Base-by-base conservation (phyloP, 1,284 basidiomycete species). In the Takashimella koratensis region DNA sequence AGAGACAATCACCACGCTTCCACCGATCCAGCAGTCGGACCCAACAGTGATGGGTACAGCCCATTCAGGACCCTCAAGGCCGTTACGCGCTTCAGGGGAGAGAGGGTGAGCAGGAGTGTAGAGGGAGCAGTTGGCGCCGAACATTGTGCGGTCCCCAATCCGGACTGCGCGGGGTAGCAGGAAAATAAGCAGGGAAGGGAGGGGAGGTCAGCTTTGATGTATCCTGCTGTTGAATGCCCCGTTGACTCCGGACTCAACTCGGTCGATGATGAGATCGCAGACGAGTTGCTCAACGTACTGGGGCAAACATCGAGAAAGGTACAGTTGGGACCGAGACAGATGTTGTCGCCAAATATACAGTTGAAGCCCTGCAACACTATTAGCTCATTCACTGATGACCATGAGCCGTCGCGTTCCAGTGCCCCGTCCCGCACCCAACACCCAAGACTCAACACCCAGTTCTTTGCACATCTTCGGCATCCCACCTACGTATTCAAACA, bases 11-110 rank as follows among this genome's bases (percentile, higher is more conserved):
- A 73, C 71, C 2, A 67, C 77, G n/a, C 70, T 71, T 0, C 77
- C 79, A 2, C 79, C 79, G 22, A 78, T 65, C 78, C 77, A 79
- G 57, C 70, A 73, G 58, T 78, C 76, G 45, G 73, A 56, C 2
- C 72, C 78, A 43, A 79, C 75, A 0, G 47, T 57, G 52, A 79
- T 75, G 5, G 76, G 70, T 22, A 63, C 63, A 2, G 71, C 73
- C 60, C 63, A 68, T 57, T 79, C 77, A 13, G 64, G 64, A 5
- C 76, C 75, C 12, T 59, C 42, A 12, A 64, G 48, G 11, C 70
- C 73, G 52, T 66, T 66, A 27, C 74, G 64, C 43, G 67, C 67
- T 63, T 78, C 75, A 6, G 77, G 77, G 10, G 66, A 56, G 46
- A 77, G 52, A 1, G 78, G 78, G 56, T 79, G 77, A 6, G 61